A percentile compares a stretch with the other conserved stretches of the same genome.
Evolutionary conservation across 768 basidiomycete genomes (phyloP).

Genomic region (Leccinum uliginosum): DNA sequence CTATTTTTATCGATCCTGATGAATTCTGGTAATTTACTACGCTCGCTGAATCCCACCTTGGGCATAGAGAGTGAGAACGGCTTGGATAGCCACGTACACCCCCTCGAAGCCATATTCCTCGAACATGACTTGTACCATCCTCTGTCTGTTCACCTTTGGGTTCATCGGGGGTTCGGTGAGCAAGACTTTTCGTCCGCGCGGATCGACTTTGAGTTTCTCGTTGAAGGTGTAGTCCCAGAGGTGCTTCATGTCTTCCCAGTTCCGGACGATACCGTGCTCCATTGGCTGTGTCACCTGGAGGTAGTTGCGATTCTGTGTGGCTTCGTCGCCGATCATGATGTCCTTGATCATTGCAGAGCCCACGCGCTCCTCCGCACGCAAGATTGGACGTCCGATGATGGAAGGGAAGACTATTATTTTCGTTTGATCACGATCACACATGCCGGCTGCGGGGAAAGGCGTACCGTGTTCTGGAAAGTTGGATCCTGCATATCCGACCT

Average conservation of each 20-base stretch:
- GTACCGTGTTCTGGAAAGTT: slow-evolving; percentile 94
- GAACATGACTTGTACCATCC: slow-evolving; percentile 99
- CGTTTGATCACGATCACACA: not conserved
- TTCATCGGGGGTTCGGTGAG: slow-evolving; percentile 99
- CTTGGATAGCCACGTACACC: slow-evolving; percentile 97
- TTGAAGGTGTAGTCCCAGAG: slow-evolving; percentile 99
- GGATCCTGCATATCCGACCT: slow-evolving; percentile 86
- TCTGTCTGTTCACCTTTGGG: slow-evolving; percentile 85
- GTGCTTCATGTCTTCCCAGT: slow-evolving; percentile 99
- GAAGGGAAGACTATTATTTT: slow-evolving; percentile 80
- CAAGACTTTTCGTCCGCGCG: slow-evolving; percentile 81
- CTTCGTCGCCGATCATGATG: slow-evolving; percentile 98
- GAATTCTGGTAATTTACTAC: not conserved
- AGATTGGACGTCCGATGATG: slow-evolving; percentile 92
- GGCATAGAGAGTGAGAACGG: slow-evolving; percentile 95
- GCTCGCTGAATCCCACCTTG: slow-evolving; percentile 65
- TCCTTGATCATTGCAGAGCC: slow-evolving; percentile 87
- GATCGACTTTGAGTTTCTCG: slow-evolving; percentile 89
- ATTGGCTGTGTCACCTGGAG: slow-evolving; percentile 97
- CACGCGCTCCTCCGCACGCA: slow-evolving; percentile 95
- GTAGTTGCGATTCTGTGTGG: slow-evolving; percentile 89
- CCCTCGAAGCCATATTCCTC: slow-evolving; percentile 96
- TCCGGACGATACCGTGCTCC: slow-evolving; percentile 98
- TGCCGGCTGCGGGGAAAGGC: slow-evolving; percentile 10
- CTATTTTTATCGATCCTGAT: slow-evolving; percentile 36